phyloP scores from a whole-genome alignment of 2,329 filamentous ascomycete genomes.

The Huntiella omanensis region DNA sequence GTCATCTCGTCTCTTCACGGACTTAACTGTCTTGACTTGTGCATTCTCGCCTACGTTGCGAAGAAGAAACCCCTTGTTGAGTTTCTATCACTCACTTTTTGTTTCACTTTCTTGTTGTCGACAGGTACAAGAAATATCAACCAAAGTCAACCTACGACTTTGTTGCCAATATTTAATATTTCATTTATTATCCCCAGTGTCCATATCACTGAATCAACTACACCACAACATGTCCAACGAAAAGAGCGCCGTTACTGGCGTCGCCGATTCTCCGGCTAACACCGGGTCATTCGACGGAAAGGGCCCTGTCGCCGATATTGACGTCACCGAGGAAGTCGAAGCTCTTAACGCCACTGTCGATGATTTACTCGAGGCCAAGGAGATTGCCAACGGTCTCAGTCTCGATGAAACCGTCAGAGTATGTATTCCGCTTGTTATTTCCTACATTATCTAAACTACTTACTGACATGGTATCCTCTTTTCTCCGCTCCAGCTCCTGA shows the following conservation, averaged over 20 bases:
- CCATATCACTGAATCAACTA: too few species aligned
- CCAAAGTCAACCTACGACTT: background rate
- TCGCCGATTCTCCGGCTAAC: background rate
- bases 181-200: too few species aligned
- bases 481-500: conserved; percentile 17
- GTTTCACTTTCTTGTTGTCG: background rate
- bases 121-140: background rate
- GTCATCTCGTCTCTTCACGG: too few species aligned
- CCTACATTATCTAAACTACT: background rate
- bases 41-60: too few species aligned
- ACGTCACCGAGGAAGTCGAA: conserved; percentile 3
- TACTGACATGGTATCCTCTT: background rate
- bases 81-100: background rate
- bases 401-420: conserved; percentile 19
- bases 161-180: too few species aligned
- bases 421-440: conserved; percentile 5
- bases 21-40: too few species aligned
- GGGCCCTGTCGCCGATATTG: background rate
- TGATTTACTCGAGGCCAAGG: conserved; percentile 26
- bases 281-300: background rate
- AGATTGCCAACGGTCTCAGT: conserved; percentile 19
- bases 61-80: background rate
- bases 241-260: background rate
- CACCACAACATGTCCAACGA: background rate
- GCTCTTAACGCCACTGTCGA: conserved; percentile 22